Evolutionary conservation across 805 yeast genomes (phyloP), one percentile per base, ranked within the genome.

Genomic region (Ogataea allantospora): DNA sequence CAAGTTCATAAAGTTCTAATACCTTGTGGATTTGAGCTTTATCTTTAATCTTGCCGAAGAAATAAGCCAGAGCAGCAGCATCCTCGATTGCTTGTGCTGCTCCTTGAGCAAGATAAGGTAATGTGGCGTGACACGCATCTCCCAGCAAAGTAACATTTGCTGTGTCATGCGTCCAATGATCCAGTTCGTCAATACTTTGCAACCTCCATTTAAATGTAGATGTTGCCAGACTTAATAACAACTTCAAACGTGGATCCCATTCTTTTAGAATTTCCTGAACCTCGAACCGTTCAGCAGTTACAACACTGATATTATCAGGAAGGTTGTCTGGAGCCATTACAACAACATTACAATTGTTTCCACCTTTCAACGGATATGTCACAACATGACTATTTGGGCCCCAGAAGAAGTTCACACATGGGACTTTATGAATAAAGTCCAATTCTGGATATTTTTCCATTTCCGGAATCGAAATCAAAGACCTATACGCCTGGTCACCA

Each of bases 31-130:
- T 40, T 27, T 46, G 45, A 7, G 9, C 8, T 29, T 20, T 39
- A 25, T 42, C 26, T 15, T 34, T 34, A 13, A 46, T 23, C 18
- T 34, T 42, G 9, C 50, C 47, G 28, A 46, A 46, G 6, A 46
- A 36, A 23, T 37, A 42, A 5, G 50, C 43, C 27, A 46, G 17
- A 2, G 43, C 43, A 9, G 44, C 50, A 2, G 46, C 50, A 31
- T 46, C 50, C 23, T 46, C 50, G 13, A 46, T 39, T 3, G 50
- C 50, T 27, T 46, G 50, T 5, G 50, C 50, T 15, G 50, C 50
- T 21, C 50, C 50, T 19, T 46, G 50, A 5, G 50, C 50, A 19
- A 46, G 16, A 24, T 46, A 46, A 4, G 50, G 50, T 18, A 46
- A 26, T 2, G 50, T 46, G 5, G 50, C 50, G 26, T 46, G 50